Conservation (phyloP, 2,329 filamentous ascomycete species). For the Talaromyces sp. region DNA sequence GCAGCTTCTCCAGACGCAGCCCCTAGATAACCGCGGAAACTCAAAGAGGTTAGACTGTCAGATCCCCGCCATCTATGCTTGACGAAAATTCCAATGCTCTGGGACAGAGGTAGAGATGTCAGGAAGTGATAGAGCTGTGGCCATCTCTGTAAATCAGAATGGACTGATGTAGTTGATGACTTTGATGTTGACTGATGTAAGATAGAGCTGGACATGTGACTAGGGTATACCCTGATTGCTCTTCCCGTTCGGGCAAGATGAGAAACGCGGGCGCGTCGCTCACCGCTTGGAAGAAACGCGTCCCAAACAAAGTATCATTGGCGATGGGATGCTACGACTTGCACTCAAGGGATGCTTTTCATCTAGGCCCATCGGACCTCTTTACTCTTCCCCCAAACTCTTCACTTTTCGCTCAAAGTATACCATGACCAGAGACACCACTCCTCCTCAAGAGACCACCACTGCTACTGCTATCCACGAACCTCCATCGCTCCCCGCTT, state of each 20-base stretch:
- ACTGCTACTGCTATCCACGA: constrained; percentile 35
- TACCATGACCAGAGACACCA: constrained; percentile 45
- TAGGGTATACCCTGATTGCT: constrained; percentile 15
- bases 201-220: neutral
- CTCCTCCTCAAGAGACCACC: constrained; percentile 32
- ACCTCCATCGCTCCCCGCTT: constrained; percentile 61
- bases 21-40: constrained; percentile 2
- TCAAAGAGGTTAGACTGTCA: neutral
- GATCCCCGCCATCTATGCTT: neutral
- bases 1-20: neutral
- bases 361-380: neutral
- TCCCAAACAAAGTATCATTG: constrained; percentile 11
- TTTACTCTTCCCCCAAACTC: neutral
- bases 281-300: constrained; percentile 15
- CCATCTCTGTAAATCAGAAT: neutral
- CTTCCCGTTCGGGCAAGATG: constrained; percentile 2
- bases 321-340: constrained; percentile 7
- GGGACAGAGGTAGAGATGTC: neutral
- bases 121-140: neutral
- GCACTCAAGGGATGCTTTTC: constrained; percentile 9
- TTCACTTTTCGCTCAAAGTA: neutral
- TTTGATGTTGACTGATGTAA: neutral
- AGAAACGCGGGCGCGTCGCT: constrained; percentile 15
- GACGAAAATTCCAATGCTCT: neutral
- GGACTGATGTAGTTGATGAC: neutral